phyloP scores from a whole-genome alignment of 192 early-diverging fungal species.

The Umbelopsis sp. region DNA sequence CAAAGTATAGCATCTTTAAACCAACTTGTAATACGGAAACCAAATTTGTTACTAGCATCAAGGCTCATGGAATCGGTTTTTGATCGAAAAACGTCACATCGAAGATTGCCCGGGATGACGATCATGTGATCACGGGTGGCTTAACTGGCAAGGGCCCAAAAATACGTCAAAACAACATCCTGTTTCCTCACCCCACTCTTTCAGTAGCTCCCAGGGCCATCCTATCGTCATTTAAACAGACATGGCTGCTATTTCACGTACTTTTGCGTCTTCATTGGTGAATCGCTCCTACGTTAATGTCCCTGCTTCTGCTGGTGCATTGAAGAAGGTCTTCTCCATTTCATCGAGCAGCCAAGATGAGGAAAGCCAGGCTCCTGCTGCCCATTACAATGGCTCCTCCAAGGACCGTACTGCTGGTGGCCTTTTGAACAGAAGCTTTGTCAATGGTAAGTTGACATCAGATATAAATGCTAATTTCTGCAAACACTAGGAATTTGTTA shows the following conservation, averaged over 20 bases:
- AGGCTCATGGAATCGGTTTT: no score
- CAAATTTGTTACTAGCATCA: no score
- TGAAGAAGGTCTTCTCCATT: constrained; percentile 47
- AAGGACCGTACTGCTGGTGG: constrained; percentile 41
- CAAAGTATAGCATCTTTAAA: no score
- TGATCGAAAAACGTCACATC: no score
- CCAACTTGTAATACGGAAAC: no score
- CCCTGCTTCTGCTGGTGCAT: constrained; percentile 41
- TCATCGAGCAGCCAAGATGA: constrained; percentile 41
- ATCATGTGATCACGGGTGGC: constrained; percentile 18
- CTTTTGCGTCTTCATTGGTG: constrained; percentile 51
- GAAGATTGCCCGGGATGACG: neutral
- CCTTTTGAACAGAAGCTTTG: constrained; percentile 43
- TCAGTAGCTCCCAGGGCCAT: constrained; percentile 18
- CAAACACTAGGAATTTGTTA: neutral
- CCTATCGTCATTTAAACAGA: constrained; percentile 21
- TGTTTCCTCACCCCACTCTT: constrained; percentile 12
- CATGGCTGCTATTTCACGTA: constrained; percentile 54
- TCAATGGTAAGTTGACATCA: constrained; percentile 49
- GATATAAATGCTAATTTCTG: neutral
- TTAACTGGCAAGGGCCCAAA: constrained; percentile 12
- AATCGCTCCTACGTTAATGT: constrained; percentile 57
- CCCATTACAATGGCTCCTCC: constrained; percentile 25
- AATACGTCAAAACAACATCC: constrained; percentile 18
- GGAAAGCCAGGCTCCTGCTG: constrained; percentile 27